Evolutionary conservation across 345 rosid species (phyloP).

Genomic region (Linum trigynum): DNA sequence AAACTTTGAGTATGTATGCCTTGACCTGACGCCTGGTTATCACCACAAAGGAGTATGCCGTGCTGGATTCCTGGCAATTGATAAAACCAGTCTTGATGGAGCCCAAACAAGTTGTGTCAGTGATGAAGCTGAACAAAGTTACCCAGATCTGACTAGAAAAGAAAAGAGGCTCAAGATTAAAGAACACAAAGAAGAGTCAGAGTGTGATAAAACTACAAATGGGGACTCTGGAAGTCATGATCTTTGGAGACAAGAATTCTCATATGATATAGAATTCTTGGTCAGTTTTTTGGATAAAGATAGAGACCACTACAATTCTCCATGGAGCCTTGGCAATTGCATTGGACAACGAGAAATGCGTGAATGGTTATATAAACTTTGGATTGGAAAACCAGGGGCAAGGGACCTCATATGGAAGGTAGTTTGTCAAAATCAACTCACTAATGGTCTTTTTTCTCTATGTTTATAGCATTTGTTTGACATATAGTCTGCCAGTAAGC

Average conservation of each 20-base stretch:
- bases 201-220: slow-evolving; percentile 23
- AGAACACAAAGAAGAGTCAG: slow-evolving; percentile 25
- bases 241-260: slow-evolving; percentile 51
- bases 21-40: slow-evolving; percentile 97
- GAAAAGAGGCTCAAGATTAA: slow-evolving; percentile 58
- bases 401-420: slow-evolving; percentile 92
- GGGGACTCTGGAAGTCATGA: slow-evolving; percentile 30
- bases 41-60: slow-evolving; percentile 91
- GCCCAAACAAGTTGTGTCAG: slow-evolving; percentile 21
- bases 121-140: slow-evolving; percentile 34
- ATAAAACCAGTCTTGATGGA: slow-evolving; percentile 34
- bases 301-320: slow-evolving; percentile 77
- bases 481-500: no score
- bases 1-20: slow-evolving; percentile 77
- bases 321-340: slow-evolving; percentile 80
- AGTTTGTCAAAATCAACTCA: background rate
- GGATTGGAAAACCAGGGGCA: slow-evolving; percentile 68
- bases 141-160: slow-evolving; percentile 60
- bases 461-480: no score
- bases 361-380: slow-evolving; percentile 76
- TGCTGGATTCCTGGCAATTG: slow-evolving; percentile 82
- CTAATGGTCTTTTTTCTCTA: background rate
- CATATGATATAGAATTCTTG: slow-evolving; percentile 61
- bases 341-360: slow-evolving; percentile 96
- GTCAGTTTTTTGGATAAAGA: slow-evolving; percentile 62